Conservation (phyloP, 2,329 filamentous ascomycete genomes). For the Fusarium devonianum region DNA sequence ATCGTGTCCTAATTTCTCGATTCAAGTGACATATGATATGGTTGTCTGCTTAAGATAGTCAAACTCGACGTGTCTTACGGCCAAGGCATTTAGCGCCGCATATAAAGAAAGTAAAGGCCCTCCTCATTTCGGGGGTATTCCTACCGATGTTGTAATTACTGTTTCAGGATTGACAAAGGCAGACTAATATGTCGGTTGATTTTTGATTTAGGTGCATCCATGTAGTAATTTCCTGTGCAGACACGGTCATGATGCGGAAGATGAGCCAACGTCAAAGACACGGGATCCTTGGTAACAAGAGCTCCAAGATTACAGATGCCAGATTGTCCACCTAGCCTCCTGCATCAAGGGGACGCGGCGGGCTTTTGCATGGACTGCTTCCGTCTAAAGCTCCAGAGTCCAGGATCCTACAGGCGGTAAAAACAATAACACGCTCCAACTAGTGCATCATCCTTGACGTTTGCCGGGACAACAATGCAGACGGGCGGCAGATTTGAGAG, state of each 20-base stretch:
- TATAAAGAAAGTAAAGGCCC: conserved; percentile 9
- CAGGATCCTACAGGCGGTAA: conserved; percentile 4
- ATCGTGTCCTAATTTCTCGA: too few species aligned
- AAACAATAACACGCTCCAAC: conserved; percentile 29
- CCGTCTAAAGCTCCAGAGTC: background rate
- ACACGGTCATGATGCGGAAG: background rate
- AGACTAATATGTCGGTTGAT: conserved; percentile 5
- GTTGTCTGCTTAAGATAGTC: too few species aligned
- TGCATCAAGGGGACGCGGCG: conserved; percentile 26
- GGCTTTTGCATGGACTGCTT: conserved; percentile 8
- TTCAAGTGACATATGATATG: too few species aligned
- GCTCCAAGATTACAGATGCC: conserved; percentile 15
- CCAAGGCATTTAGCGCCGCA: too few species aligned
- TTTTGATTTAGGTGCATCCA: background rate
- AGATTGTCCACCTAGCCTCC: conserved; percentile 27
- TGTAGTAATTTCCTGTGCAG: conserved; percentile 9
- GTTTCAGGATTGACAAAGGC: conserved; percentile 1
- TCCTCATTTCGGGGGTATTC: conserved; percentile 25
- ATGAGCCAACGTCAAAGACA: background rate
- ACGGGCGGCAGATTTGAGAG: conserved; percentile 8
- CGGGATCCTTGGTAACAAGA: conserved; percentile 2
- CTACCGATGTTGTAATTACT: background rate
- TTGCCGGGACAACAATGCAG: conserved; percentile 32
- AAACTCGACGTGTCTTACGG: too few species aligned
- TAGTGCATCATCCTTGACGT: conserved; percentile 22